These are phyloP conservation scores for Phytopythium mirpurense DNA, from an alignment of 352 stramenopile species.

Conservation along the genomic window DNA sequence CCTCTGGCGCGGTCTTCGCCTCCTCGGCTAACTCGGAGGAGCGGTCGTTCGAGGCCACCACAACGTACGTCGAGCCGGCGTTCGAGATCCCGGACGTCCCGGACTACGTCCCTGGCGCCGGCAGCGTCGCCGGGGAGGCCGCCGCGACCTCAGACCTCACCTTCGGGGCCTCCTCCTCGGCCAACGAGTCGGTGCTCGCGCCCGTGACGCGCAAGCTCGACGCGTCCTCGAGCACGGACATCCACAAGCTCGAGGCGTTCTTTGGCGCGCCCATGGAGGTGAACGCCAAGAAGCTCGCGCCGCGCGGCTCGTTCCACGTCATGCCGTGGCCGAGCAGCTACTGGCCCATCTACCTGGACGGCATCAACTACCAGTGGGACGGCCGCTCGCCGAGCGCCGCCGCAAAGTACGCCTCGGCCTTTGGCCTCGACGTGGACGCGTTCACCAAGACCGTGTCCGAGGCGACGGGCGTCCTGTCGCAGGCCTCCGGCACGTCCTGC, in stretches of 20 bases:
- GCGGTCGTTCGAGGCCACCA: not conserved
- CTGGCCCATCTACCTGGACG: constrained; percentile 52
- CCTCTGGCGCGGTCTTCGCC: constrained; percentile 17
- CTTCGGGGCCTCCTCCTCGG: constrained; percentile 14
- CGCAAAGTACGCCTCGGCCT: constrained; percentile 48
- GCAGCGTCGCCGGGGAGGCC: not conserved
- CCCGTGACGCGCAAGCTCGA: constrained; percentile 5
- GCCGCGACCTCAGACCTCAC: constrained; percentile 4
- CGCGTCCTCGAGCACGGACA: constrained; percentile 14
- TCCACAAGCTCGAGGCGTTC: constrained; percentile 30
- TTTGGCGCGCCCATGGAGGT: constrained; percentile 24
- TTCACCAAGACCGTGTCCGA: constrained; percentile 37
- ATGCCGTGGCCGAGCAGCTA: constrained; percentile 50
- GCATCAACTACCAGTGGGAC: constrained; percentile 56
- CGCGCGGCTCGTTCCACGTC: constrained; percentile 14
- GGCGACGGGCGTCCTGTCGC: constrained; percentile 26
- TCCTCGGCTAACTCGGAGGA: not conserved
- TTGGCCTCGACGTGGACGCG: constrained; percentile 21
- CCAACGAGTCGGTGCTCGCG: constrained; percentile 11
- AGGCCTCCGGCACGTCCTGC: constrained; percentile 19
- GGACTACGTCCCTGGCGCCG: constrained; percentile 9
- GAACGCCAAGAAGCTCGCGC: constrained; percentile 20
- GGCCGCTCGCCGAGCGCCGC: constrained; percentile 15
- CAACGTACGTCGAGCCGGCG: constrained; percentile 14
- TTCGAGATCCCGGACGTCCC: constrained; percentile 12